Evolutionary conservation across 1,284 basidiomycete species (phyloP).

Genomic region (Ustilago nuda): DNA sequence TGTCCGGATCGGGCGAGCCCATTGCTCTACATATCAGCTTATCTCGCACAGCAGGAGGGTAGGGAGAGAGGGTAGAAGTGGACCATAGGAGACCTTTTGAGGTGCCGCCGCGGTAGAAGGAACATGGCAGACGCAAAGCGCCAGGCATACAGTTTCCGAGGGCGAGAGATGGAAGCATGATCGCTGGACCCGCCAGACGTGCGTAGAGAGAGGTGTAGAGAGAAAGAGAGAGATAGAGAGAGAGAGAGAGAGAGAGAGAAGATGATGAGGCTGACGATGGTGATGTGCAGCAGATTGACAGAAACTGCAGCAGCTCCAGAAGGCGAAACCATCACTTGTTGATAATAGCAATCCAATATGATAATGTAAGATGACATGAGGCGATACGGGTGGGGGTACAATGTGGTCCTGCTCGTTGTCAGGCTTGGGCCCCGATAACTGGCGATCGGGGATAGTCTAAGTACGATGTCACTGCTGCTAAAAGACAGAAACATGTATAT

Average conservation of each 20-base stretch:
- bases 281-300: too few relatives aligned
- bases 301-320: too few relatives aligned
- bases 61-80: slow-evolving; percentile 71
- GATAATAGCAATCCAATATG: too few relatives aligned
- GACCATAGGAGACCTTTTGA: slow-evolving; percentile 81
- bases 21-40: slow-evolving; percentile 76
- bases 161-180: slow-evolving; percentile 13
- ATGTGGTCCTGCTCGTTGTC: too few relatives aligned
- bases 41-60: slow-evolving; percentile 67
- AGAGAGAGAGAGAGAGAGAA: neutral
- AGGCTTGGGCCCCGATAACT: too few relatives aligned
- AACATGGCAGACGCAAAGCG: slow-evolving; percentile 22
- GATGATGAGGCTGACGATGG: neutral
- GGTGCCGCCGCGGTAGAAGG: slow-evolving; percentile 76
- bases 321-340: too few relatives aligned
- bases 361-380: too few relatives aligned
- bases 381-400: too few relatives aligned
- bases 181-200: neutral
- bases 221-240: neutral
- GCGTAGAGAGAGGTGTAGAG: neutral
- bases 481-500: too few relatives aligned
- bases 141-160: slow-evolving; percentile 11
- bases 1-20: slow-evolving; percentile 83
- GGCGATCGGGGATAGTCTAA: too few relatives aligned
- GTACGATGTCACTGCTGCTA: too few relatives aligned